phyloP scores from a whole-genome alignment of 2,329 filamentous ascomycete genomes.

The Sclerotinia minor region DNA sequence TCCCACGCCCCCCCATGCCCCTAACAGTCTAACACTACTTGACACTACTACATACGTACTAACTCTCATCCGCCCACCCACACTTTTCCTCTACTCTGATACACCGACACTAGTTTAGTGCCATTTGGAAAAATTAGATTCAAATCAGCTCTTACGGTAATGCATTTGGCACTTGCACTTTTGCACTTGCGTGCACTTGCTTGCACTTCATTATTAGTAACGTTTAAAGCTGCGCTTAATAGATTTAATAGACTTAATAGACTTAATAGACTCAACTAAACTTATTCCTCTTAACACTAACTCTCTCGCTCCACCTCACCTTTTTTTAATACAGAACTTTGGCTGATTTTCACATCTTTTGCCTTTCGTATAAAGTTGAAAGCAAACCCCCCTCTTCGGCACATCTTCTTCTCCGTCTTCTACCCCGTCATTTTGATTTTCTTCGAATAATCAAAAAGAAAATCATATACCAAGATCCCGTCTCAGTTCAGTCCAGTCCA shows the following conservation, averaged over 20 bases:
- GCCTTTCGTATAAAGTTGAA: slow-evolving; percentile 32
- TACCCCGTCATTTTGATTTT: slow-evolving; percentile 29
- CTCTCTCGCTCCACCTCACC: too few species aligned
- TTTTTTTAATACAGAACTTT: too few species aligned
- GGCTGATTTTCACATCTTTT: background rate
- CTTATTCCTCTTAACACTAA: too few species aligned
- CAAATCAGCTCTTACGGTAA: too few species aligned
- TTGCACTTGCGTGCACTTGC: too few species aligned
- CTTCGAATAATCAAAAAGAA: background rate
- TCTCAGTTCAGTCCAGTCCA: too few species aligned
- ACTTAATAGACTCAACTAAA: too few species aligned
- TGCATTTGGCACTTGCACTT: background rate
- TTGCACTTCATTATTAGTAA: too few species aligned
- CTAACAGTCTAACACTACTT: too few species aligned
- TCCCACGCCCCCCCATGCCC: background rate
- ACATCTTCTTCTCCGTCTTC: slow-evolving; percentile 33
- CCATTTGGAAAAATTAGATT: background rate
- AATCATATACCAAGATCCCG: background rate
- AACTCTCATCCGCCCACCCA: background rate
- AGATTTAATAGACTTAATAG: too few species aligned
- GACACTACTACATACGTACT: background rate
- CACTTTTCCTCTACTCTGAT: background rate
- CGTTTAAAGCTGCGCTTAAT: too few species aligned
- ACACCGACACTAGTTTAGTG: background rate
- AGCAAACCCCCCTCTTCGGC: slow-evolving; percentile 30